Percentiles rank a stretch among this genome's conserved stretches.
Evolutionary conservation across 1,139 yeast genomes (phyloP).

Genomic region (Geotrichum candidum): DNA sequence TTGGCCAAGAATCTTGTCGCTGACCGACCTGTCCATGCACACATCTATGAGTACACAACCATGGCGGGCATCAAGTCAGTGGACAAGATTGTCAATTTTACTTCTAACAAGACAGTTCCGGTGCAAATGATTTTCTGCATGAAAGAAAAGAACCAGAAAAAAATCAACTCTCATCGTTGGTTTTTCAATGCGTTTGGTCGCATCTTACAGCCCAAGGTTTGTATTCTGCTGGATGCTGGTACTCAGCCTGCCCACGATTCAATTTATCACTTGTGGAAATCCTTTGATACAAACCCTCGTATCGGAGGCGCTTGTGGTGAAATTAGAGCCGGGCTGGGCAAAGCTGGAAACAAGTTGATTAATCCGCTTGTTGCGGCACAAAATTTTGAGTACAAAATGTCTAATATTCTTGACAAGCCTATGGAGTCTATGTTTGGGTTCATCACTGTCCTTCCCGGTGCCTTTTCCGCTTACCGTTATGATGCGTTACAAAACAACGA

Average conservation of each 20-base stretch:
- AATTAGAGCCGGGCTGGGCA: conserved; percentile 64
- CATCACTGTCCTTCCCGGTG: conserved; percentile 78
- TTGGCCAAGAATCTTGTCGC: conserved; percentile 74
- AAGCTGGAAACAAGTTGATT: conserved; percentile 44
- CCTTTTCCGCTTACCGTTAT: conserved; percentile 77
- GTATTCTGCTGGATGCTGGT: conserved; percentile 72
- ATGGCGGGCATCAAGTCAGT: conserved; percentile 67
- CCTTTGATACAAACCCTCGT: conserved; percentile 57
- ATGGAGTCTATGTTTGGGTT: conserved; percentile 79
- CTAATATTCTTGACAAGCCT: conserved; percentile 77
- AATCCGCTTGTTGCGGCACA: conserved; percentile 83
- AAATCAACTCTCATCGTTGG: conserved; percentile 83
- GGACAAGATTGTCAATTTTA: conserved; percentile 51
- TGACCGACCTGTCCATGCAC: conserved; percentile 62
- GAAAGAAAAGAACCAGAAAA: conserved; percentile 67
- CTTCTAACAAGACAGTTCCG: conserved; percentile 37
- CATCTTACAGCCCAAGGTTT: conserved; percentile 60
- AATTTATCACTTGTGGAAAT: conserved; percentile 69
- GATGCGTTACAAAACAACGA: conserved; percentile 40
- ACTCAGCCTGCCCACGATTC: conserved; percentile 69
- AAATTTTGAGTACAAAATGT: conserved; percentile 77
- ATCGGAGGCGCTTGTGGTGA: conserved; percentile 93
- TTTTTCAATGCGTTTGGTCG: conserved; percentile 77
- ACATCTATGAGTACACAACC: conserved; percentile 73
- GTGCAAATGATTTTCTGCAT: conserved; percentile 71